These are phyloP conservation scores for Aspergillus clavatus DNA, from an alignment of 2,329 filamentous ascomycete species.

Conservation along the genomic window DNA sequence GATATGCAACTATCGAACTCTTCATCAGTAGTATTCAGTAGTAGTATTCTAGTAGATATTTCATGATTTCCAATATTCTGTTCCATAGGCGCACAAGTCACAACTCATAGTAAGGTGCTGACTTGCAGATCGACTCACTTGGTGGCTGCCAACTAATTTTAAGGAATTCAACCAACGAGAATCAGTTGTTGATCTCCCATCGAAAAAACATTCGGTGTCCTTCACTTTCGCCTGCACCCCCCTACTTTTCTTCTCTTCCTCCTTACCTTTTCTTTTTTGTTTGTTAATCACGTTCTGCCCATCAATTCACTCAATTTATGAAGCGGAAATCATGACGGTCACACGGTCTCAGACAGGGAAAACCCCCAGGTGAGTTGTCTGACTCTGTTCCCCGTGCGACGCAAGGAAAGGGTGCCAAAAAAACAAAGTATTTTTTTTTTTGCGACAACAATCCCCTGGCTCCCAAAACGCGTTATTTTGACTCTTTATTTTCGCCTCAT, in stretches of 20 bases:
- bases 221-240: too few species aligned
- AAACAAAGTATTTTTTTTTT: background rate
- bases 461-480: constrained; percentile 7
- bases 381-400: constrained; percentile 6
- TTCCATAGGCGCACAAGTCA: too few species aligned
- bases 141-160: too few species aligned
- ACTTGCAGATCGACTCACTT: too few species aligned
- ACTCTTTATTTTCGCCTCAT: background rate
- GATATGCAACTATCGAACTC: too few species aligned
- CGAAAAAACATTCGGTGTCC: constrained; percentile 1
- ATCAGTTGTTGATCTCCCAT: background rate
- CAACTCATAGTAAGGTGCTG: too few species aligned
- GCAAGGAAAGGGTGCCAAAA: background rate
- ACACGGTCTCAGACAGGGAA: constrained; percentile 50
- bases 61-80: too few species aligned
- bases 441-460: constrained; percentile 5
- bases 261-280: constrained; percentile 8
- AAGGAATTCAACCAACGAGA: background rate
- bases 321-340: constrained; percentile 37
- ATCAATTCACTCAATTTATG: constrained; percentile 8
- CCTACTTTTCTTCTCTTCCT: constrained; percentile 3
- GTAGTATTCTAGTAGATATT: too few species aligned
- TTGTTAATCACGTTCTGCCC: too few species aligned
- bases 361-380: constrained; percentile 46
- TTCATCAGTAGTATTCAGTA: too few species aligned